Conservation (phyloP, 1,284 basidiomycete species). For the Marasmius tenuissimus region DNA sequence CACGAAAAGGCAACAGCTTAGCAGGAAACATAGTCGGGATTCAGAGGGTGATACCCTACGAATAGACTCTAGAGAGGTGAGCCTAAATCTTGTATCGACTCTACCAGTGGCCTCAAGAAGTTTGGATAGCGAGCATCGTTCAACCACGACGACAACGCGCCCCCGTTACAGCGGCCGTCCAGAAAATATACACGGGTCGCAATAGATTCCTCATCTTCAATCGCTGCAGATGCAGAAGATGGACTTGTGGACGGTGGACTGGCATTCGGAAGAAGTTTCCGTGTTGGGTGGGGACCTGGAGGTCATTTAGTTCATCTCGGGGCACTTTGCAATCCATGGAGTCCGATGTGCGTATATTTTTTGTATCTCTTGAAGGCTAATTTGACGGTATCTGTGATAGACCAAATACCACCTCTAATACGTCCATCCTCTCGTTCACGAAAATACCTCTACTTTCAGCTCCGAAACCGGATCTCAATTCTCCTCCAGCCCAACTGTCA, state of each 20-base stretch:
- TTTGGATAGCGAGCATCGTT: slow-evolving; percentile 5
- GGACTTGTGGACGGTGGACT: slow-evolving; percentile 81
- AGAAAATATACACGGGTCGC: slow-evolving; percentile 73
- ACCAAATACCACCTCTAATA: slow-evolving; percentile 52
- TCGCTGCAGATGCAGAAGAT: slow-evolving; percentile 64
- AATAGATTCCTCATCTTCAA: slow-evolving; percentile 50
- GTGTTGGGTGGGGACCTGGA: slow-evolving; percentile 88
- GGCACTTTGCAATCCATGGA: slow-evolving; percentile 58
- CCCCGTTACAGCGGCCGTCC: slow-evolving; percentile 61
- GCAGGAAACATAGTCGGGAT: slow-evolving; percentile 75
- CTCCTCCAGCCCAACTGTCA: slow-evolving; percentile 42
- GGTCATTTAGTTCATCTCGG: slow-evolving; percentile 80
- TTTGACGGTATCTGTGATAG: slow-evolving; percentile 12
- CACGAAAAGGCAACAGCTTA: slow-evolving; percentile 30
- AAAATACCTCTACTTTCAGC: slow-evolving; percentile 42
- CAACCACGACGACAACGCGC: slow-evolving; percentile 52
- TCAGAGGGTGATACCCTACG: slow-evolving; percentile 68
- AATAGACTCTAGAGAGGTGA: slow-evolving; percentile 67
- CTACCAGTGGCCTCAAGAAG: too few relatives aligned
- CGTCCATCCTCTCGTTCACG: slow-evolving; percentile 53
- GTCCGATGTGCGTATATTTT: slow-evolving; percentile 43
- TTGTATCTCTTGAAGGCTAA: slow-evolving; percentile 5
- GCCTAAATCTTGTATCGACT: slow-evolving; percentile 4
- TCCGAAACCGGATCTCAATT: slow-evolving; percentile 18
- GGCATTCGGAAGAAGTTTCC: slow-evolving; percentile 84